A percentile compares a stretch with the other conserved stretches of the same genome.
Conservation (phyloP, 2,329 filamentous ascomycete species). For the Penicillium sp. region DNA sequence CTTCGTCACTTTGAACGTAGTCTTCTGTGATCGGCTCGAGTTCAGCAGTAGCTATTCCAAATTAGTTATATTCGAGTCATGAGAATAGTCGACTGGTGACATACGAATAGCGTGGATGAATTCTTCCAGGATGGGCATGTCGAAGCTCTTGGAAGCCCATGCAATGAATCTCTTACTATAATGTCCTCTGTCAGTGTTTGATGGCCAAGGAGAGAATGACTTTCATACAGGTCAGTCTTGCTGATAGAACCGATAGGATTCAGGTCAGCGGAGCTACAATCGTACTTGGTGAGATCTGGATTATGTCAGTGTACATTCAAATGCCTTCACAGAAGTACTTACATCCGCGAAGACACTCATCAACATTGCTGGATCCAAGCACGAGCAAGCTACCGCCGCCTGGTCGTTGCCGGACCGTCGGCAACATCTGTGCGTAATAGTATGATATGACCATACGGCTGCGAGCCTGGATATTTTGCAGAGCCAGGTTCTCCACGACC, state of each 20-base stretch:
- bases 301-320: slow-evolving; percentile 35
- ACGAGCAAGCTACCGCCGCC: slow-evolving; percentile 58
- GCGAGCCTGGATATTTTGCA: slow-evolving; percentile 64
- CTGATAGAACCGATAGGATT: slow-evolving; percentile 46
- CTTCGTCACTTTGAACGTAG: slow-evolving; percentile 55
- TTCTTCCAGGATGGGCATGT: slow-evolving; percentile 58
- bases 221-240: slow-evolving; percentile 58
- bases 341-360: slow-evolving; percentile 27
- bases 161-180: slow-evolving; percentile 58
- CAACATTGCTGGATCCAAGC: slow-evolving; percentile 63
- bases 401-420: slow-evolving; percentile 52
- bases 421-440: slow-evolving; percentile 58
- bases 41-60: slow-evolving; percentile 51
- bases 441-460: slow-evolving; percentile 62
- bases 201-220: no score
- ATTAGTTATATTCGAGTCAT: no score
- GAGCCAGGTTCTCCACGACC: slow-evolving; percentile 55
- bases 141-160: slow-evolving; percentile 56
- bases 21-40: slow-evolving; percentile 59
- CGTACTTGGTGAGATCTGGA: slow-evolving; percentile 63
- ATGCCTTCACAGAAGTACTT: slow-evolving; percentile 1
- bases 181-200: no score
- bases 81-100: no score
- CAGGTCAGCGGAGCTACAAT: slow-evolving; percentile 50
- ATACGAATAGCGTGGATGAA: slow-evolving; percentile 54